A percentile compares a stretch with the other conserved stretches of the same genome.
Conservation (phyloP, 768 basidiomycete genomes). For the Suillus discolor region DNA sequence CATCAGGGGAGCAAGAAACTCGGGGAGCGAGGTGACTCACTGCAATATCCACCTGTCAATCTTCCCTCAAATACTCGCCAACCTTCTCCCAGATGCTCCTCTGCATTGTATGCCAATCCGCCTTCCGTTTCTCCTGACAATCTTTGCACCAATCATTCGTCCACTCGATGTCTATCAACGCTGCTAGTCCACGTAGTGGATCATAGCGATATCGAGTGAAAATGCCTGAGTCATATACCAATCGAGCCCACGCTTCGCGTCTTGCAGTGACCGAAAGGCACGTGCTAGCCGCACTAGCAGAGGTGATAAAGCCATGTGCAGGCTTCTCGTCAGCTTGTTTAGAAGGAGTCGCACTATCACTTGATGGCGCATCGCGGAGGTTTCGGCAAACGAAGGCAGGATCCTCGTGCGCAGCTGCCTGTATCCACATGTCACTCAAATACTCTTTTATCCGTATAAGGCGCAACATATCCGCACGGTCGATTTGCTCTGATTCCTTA, state of each 20-base stretch:
- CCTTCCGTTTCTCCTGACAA: constrained; percentile 31
- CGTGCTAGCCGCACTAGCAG: constrained; percentile 13
- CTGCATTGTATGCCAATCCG: neutral
- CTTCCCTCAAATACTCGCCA: neutral
- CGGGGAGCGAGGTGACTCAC: neutral
- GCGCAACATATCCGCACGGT: neutral
- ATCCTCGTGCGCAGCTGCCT: neutral
- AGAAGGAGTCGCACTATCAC: neutral
- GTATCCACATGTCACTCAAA: constrained; percentile 3
- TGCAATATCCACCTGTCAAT: neutral
- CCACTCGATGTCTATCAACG: constrained; percentile 30
- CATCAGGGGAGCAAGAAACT: neutral
- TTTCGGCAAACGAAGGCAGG: neutral
- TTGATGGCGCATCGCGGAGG: neutral
- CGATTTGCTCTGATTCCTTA: neutral
- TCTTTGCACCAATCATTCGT: constrained; percentile 33
- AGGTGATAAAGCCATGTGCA: constrained; percentile 13
- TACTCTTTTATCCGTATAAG: constrained; percentile 4
- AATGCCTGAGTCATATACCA: constrained; percentile 24
- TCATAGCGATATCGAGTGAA: constrained; percentile 34
- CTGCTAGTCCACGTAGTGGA: constrained; percentile 38
- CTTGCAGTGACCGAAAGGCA: neutral
- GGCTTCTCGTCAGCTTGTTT: neutral
- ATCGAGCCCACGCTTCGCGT: constrained; percentile 12
- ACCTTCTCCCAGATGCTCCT: neutral